These are phyloP conservation scores for Colletotrichum acutatum DNA, from an alignment of 2,329 filamentous ascomycete genomes.

Conservation along the genomic window DNA sequence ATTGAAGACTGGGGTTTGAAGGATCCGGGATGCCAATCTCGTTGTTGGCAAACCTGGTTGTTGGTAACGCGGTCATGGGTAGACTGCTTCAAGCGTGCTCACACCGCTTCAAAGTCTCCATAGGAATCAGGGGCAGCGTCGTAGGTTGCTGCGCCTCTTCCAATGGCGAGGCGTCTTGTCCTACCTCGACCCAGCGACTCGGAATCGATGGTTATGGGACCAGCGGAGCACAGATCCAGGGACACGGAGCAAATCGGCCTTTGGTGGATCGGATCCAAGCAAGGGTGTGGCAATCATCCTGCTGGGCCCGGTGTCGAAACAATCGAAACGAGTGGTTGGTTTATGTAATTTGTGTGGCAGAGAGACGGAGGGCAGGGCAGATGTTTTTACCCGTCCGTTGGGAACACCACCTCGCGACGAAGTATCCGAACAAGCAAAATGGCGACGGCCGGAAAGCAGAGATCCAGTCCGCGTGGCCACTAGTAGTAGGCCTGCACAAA, in stretches of 20 bases:
- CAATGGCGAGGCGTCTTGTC: not conserved
- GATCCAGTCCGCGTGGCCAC: not conserved
- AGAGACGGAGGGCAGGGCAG: not conserved
- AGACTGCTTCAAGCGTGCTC: not conserved
- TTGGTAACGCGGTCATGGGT: not conserved
- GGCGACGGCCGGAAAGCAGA: not conserved
- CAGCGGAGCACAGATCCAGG: not conserved
- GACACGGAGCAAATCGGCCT: not conserved
- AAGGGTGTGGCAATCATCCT: not conserved
- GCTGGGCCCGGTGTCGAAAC: not conserved
- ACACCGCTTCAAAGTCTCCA: not conserved
- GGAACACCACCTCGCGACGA: not conserved
- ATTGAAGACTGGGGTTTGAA: not conserved
- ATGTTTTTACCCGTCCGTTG: not conserved
- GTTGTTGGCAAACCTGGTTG: too few species aligned
- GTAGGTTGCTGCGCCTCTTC: not conserved
- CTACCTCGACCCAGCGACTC: not conserved
- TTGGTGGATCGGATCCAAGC: constrained; percentile 1
- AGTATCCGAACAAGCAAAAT: not conserved
- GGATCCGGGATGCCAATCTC: not conserved
- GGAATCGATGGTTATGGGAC: not conserved
- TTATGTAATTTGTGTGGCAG: not conserved
- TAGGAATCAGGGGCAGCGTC: not conserved
- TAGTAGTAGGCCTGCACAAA: not conserved
- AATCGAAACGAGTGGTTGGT: not conserved